Percentiles rank a stretch among this genome's conserved stretches.
phyloP scores from a whole-genome alignment of 495 filamentous ascomycete genomes.

The Oidiodendron maius region DNA sequence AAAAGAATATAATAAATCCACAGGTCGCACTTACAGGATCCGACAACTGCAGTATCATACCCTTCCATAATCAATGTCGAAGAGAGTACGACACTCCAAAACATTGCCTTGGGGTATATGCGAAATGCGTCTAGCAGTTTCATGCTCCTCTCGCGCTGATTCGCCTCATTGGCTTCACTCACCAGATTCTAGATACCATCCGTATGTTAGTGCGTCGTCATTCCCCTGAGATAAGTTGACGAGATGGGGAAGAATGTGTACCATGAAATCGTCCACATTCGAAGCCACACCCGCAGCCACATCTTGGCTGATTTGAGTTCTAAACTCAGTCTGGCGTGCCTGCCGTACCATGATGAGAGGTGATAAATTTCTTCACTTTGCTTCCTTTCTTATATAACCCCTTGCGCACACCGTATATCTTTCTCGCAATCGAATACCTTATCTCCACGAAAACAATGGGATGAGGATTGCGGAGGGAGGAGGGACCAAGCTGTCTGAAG shows the following conservation, averaged over 20 bases:
- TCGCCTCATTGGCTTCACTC: neutral
- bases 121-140: slow-evolving; percentile 19
- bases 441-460: no score
- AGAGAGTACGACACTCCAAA: slow-evolving; percentile 25
- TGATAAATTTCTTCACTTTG: no score
- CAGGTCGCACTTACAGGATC: slow-evolving; percentile 3
- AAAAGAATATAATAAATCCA: neutral
- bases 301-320: neutral
- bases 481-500: no score
- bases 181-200: neutral
- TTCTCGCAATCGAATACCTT: no score
- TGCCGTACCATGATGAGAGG: no score
- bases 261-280: neutral
- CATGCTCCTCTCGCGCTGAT: slow-evolving; percentile 19
- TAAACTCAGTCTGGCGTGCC: no score
- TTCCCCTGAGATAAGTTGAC: neutral
- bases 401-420: no score
- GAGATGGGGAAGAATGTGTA: neutral
- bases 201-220: no score
- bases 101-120: slow-evolving; percentile 31
- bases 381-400: no score
- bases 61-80: slow-evolving; percentile 36
- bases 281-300: neutral
- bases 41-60: slow-evolving; percentile 30
- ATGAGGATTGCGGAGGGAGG: no score